Evolutionary conservation across 495 filamentous ascomycete species (phyloP).

Genomic region (Penicillium nucicola): DNA sequence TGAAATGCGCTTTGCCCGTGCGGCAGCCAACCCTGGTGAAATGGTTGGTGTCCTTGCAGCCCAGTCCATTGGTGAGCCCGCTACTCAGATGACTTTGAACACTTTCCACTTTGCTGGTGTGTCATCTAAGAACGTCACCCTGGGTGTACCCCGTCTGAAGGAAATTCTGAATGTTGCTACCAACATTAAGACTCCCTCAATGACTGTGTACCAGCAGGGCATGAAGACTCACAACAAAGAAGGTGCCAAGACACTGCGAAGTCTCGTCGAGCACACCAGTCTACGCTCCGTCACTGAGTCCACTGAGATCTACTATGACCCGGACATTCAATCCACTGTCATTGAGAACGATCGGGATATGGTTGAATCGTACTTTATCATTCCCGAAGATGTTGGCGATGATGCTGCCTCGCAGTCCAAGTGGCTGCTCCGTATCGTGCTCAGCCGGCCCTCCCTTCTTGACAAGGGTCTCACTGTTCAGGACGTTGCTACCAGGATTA

Average conservation of each 20-base stretch:
- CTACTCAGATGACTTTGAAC: constrained; percentile 99
- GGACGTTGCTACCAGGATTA: constrained; percentile 87
- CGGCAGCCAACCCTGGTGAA: constrained; percentile 84
- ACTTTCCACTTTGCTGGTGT: constrained; percentile 99
- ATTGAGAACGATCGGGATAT: constrained; percentile 89
- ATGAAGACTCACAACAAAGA: constrained; percentile 61
- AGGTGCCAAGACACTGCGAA: constrained; percentile 79
- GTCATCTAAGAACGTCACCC: constrained; percentile 98
- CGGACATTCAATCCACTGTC: constrained; percentile 77
- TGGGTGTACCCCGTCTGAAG: constrained; percentile 98
- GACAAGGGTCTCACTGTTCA: constrained; percentile 91
- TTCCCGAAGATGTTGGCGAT: constrained; percentile 77
- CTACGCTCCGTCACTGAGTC: constrained; percentile 85
- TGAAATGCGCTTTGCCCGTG: constrained; percentile 76
- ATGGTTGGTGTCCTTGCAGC: constrained; percentile 99
- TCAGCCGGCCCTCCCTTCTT: constrained; percentile 87
- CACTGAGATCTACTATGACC: constrained; percentile 97
- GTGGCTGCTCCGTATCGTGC: constrained; percentile 92
- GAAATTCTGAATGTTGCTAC: constrained; percentile 97
- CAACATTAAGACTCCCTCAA: constrained; percentile 98
- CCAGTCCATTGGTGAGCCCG: constrained; percentile 97
- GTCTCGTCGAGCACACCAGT: constrained; percentile 90
- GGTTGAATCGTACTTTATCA: constrained; percentile 95
- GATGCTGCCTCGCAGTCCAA: constrained; percentile 76
- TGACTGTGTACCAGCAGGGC: constrained; percentile 83